These are phyloP conservation scores for Annona squamosa DNA, from an alignment of 164 flowering plant genomes.

Conservation along the genomic window DNA sequence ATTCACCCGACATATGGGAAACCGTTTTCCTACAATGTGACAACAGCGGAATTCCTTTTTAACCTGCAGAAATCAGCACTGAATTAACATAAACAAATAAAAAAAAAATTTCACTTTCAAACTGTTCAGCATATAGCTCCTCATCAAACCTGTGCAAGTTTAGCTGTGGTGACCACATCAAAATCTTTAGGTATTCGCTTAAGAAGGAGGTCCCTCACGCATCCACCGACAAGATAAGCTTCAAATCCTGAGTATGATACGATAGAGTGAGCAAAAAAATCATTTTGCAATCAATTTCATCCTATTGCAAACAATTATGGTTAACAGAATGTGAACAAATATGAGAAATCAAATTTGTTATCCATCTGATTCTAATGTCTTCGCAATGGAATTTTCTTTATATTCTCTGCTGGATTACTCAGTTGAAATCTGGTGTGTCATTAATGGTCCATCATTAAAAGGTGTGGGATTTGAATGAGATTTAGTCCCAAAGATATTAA, in stretches of 20 bases:
- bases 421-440: too few relatives aligned
- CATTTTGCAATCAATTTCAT: neutral
- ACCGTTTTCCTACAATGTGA: constrained; percentile 54
- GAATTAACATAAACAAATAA: neutral
- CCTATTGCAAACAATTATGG: neutral
- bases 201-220: constrained; percentile 82
- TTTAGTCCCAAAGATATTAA: too few relatives aligned
- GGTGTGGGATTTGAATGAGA: too few relatives aligned
- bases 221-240: constrained; percentile 91
- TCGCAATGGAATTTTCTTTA: too few relatives aligned
- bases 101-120: neutral
- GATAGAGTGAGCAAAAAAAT: neutral
- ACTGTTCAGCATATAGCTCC: neutral
- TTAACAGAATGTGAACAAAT: neutral
- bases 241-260: constrained; percentile 48
- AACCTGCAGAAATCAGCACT: constrained; percentile 35
- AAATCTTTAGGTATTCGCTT: constrained; percentile 78
- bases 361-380: too few relatives aligned
- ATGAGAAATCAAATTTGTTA: too few relatives aligned
- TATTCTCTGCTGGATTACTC: too few relatives aligned
- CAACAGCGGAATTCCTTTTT: constrained; percentile 33
- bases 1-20: constrained; percentile 72
- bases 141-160: constrained; percentile 49
- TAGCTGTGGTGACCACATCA: constrained; percentile 85
- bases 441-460: too few relatives aligned